Evolutionary conservation across 2,329 filamentous ascomycete species (phyloP).

Genomic region (Monilinia laxa): DNA sequence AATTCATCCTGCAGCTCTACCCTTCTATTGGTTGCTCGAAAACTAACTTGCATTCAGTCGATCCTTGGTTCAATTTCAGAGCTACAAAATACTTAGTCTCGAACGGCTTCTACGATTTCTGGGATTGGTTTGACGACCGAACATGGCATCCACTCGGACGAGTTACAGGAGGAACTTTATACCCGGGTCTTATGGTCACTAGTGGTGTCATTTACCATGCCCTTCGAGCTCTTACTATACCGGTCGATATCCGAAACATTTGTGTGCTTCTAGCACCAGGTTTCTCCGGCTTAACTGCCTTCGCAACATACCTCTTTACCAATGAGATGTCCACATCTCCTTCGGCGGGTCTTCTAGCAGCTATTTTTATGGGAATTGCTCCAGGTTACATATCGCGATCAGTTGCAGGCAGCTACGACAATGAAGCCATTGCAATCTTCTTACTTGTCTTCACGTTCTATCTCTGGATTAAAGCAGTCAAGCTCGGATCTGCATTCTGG

Average conservation of each 20-base stretch:
- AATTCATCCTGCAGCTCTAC: slow-evolving; percentile 23
- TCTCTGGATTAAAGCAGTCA: slow-evolving; percentile 98
- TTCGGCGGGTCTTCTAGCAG: slow-evolving; percentile 91
- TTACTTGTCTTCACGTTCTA: slow-evolving; percentile 97
- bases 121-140: slow-evolving; percentile 99
- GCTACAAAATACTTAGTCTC: slow-evolving; percentile 96
- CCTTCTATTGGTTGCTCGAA: slow-evolving; percentile 33
- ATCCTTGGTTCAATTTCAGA: slow-evolving; percentile 99
- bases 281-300: slow-evolving; percentile 91
- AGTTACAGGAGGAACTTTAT: slow-evolving; percentile 97
- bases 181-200: slow-evolving; percentile 98
- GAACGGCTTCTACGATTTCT: slow-evolving; percentile 98
- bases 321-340: slow-evolving; percentile 96
- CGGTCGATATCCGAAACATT: slow-evolving; percentile 97
- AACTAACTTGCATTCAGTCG: slow-evolving; percentile 61
- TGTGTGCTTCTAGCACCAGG: slow-evolving; percentile 93
- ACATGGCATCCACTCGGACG: slow-evolving; percentile 99
- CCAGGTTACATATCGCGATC: slow-evolving; percentile 98
- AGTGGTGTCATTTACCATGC: slow-evolving; percentile 95
- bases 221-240: slow-evolving; percentile 82
- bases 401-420: slow-evolving; percentile 97
- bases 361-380: slow-evolving; percentile 94
- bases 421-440: slow-evolving; percentile 99
- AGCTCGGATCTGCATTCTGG: slow-evolving; percentile 95
- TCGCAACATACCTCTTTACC: slow-evolving; percentile 90